Conservation (phyloP, 1,284 basidiomycete species). For the Stereum hirsutum region DNA sequence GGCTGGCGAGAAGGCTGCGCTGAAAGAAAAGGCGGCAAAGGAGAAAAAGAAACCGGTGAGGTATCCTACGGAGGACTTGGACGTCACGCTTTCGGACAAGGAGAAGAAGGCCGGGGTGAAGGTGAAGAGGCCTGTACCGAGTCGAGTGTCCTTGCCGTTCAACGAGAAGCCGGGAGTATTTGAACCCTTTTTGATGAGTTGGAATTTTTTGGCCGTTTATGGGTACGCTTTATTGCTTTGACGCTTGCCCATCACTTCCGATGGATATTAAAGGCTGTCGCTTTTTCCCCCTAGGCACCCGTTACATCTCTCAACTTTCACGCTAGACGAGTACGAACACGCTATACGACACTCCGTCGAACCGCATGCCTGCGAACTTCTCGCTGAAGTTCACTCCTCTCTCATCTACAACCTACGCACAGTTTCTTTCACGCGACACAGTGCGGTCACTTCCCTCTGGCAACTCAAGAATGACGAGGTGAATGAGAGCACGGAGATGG, state of each 20-base stretch:
- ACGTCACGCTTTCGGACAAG: constrained; percentile 66
- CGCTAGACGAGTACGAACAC: constrained; percentile 89
- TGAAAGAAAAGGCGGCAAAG: too few species aligned
- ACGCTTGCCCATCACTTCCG: not conserved
- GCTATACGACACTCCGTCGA: constrained; percentile 71
- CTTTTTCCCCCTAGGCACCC: constrained; percentile 51
- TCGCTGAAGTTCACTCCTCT: constrained; percentile 84
- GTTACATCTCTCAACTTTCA: constrained; percentile 83
- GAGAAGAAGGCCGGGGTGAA: constrained; percentile 72
- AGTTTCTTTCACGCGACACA: constrained; percentile 59
- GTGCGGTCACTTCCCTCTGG: constrained; percentile 58
- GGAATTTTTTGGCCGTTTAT: constrained; percentile 90
- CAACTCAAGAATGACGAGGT: constrained; percentile 34
- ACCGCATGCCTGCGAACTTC: constrained; percentile 67
- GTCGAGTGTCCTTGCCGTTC: constrained; percentile 61
- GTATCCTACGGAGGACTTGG: constrained; percentile 77
- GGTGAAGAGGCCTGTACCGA: constrained; percentile 61
- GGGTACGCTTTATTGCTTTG: constrained; percentile 52
- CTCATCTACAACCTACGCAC: constrained; percentile 88
- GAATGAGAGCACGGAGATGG: constrained; percentile 31
- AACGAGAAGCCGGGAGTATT: constrained; percentile 64
- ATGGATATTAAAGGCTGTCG: constrained; percentile 5
- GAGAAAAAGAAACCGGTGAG: constrained; percentile 88
- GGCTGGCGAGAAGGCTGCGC: constrained; percentile 48
- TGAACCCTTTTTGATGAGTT: constrained; percentile 80